Conservation (phyloP, 1,139 yeast genomes). For the Taphrina deformans region DNA sequence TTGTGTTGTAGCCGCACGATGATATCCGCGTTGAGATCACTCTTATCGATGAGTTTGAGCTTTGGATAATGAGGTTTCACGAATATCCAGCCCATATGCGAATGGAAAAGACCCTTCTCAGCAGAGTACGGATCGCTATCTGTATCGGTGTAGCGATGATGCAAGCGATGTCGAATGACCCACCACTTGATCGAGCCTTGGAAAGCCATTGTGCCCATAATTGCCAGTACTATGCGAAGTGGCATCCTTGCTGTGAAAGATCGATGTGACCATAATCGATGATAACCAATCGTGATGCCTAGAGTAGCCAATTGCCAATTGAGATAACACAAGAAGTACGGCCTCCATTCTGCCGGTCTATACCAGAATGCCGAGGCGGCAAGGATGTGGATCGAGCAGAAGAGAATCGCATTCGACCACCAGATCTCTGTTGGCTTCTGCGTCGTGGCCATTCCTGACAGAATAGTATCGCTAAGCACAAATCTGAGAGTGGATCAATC, state of each 20-base stretch:
- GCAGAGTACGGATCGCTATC: slow-evolving; percentile 97
- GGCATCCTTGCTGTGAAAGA: slow-evolving; percentile 76
- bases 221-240: slow-evolving; percentile 68
- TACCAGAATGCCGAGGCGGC: slow-evolving; percentile 2
- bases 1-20: slow-evolving; percentile 90
- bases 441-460: slow-evolving; percentile 1
- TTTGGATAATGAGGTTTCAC: slow-evolving; percentile 85
- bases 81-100: slow-evolving; percentile 98
- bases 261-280: slow-evolving; percentile 85
- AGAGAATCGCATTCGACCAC: slow-evolving; percentile 21
- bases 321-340: slow-evolving; percentile 56
- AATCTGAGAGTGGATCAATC: too few species aligned
- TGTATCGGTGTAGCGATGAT: slow-evolving; percentile 98
- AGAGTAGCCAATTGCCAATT: slow-evolving; percentile 60
- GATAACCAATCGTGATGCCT: slow-evolving; percentile 93
- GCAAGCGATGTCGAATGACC: slow-evolving; percentile 96
- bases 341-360: slow-evolving; percentile 7
- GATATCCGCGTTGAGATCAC: slow-evolving; percentile 87
- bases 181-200: slow-evolving; percentile 99
- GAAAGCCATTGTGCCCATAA: slow-evolving; percentile 91
- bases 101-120: slow-evolving; percentile 89
- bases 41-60: slow-evolving; percentile 87
- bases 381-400: slow-evolving; percentile 9
- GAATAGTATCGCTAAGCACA: too few species aligned
- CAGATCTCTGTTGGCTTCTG: background rate